Evolutionary conservation across 768 basidiomycete species (phyloP).

Genomic region (Tulasnella calospora): DNA sequence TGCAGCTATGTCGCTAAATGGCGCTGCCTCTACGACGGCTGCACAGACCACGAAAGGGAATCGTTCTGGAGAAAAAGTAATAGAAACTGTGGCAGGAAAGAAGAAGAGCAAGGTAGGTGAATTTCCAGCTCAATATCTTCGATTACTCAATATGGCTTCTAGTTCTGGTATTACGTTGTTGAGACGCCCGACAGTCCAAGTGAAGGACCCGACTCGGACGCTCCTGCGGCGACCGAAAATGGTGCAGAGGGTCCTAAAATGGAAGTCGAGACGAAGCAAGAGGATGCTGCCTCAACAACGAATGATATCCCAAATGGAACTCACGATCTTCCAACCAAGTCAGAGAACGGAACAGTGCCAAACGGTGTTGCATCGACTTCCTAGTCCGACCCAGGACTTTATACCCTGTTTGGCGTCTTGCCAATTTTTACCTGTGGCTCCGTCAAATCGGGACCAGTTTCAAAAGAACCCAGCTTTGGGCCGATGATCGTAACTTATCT

Average conservation of each 20-base stretch:
- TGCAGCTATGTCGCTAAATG: slow-evolving; percentile 45
- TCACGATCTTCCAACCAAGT: neutral
- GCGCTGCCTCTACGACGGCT: slow-evolving; percentile 63
- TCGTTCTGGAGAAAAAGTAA: slow-evolving; percentile 56
- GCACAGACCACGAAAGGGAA: slow-evolving; percentile 11
- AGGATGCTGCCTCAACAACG: neutral
- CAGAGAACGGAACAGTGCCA: neutral
- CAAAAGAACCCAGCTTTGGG: neutral
- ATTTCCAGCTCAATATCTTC: neutral
- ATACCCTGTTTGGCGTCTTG: neutral
- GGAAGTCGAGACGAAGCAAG: neutral
- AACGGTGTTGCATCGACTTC: neutral
- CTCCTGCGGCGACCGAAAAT: neutral
- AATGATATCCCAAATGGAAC: neutral
- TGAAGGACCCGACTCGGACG: slow-evolving; percentile 7
- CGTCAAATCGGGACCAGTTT: neutral
- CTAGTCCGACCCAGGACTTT: neutral
- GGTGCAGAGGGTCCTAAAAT: slow-evolving; percentile 21
- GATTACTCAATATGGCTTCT: slow-evolving; percentile 31
- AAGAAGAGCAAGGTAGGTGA: slow-evolving; percentile 83
- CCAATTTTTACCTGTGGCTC: neutral
- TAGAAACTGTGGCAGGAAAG: slow-evolving; percentile 72
- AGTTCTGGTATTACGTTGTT: slow-evolving; percentile 55
- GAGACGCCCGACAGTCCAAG: slow-evolving; percentile 45
- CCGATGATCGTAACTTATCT: neutral